phyloP scores from a whole-genome alignment of 2,329 filamentous ascomycete species.

The Metarhizium sp. region DNA sequence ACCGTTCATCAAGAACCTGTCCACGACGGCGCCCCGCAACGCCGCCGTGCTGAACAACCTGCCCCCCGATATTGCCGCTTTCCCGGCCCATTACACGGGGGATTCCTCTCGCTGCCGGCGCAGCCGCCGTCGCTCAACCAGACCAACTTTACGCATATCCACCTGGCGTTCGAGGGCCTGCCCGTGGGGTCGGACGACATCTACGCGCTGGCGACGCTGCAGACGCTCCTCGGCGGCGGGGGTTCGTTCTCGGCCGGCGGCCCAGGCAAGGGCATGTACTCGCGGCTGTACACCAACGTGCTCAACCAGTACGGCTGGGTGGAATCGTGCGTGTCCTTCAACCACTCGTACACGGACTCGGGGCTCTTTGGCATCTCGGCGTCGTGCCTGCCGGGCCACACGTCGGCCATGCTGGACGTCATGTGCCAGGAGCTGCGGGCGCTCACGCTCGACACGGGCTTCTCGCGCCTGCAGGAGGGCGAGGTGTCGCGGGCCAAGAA shows the following conservation, averaged over 20 bases:
- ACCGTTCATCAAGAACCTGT: slow-evolving; percentile 84
- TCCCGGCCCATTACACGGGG: slow-evolving; percentile 83
- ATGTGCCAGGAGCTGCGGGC: slow-evolving; percentile 85
- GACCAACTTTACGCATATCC: slow-evolving; percentile 81
- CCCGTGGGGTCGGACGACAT: slow-evolving; percentile 88
- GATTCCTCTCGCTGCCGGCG: slow-evolving; percentile 76
- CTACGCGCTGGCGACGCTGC: slow-evolving; percentile 89
- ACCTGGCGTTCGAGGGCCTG: slow-evolving; percentile 90
- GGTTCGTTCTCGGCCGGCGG: slow-evolving; percentile 95
- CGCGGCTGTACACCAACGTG: slow-evolving; percentile 91
- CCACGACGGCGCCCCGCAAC: slow-evolving; percentile 58
- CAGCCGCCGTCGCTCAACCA: slow-evolving; percentile 72
- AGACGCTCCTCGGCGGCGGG: slow-evolving; percentile 90
- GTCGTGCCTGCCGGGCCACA: slow-evolving; percentile 70
- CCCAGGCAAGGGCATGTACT: slow-evolving; percentile 98
- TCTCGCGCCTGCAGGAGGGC: slow-evolving; percentile 56
- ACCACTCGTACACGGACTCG: slow-evolving; percentile 93
- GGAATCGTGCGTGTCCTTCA: slow-evolving; percentile 90
- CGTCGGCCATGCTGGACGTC: slow-evolving; percentile 80
- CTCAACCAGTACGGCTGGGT: slow-evolving; percentile 98
- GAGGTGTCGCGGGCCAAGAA: slow-evolving; percentile 96
- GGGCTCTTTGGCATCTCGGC: slow-evolving; percentile 92
- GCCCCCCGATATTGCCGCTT: slow-evolving; percentile 21
- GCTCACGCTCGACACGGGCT: slow-evolving; percentile 68
- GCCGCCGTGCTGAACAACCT: slow-evolving; percentile 43